A percentile compares a stretch with the other conserved stretches of the same genome.
Evolutionary conservation across 352 stramenopile genomes (phyloP).

Genomic region (Phytopythium helicoides): DNA sequence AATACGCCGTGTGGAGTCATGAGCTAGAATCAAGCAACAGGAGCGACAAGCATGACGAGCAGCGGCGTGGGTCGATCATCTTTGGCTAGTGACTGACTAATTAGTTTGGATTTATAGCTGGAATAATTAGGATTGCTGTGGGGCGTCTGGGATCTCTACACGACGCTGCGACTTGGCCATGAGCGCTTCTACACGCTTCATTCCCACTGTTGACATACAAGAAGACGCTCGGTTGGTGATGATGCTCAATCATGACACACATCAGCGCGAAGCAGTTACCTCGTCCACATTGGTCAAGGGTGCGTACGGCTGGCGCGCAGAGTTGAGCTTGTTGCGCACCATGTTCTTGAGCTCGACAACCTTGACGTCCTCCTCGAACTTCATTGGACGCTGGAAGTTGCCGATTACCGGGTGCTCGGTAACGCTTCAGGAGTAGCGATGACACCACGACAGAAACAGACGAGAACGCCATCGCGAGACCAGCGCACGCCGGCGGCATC

Average conservation of each 20-base stretch:
- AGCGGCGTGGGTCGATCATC: constrained; percentile 24
- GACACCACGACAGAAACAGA: constrained; percentile 86
- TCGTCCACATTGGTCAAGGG: constrained; percentile 67
- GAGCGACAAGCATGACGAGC: constrained; percentile 16
- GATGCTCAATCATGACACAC: not conserved
- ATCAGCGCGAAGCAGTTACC: constrained; percentile 12
- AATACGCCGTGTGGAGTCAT: constrained; percentile 4
- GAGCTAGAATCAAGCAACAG: constrained; percentile 6
- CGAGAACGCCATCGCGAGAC: constrained; percentile 86
- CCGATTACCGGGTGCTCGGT: constrained; percentile 49
- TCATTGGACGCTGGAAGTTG: constrained; percentile 27
- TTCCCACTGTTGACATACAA: constrained; percentile 5
- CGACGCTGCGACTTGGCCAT: no score
- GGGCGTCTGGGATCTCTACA: no score
- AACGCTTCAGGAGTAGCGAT: constrained; percentile 83
- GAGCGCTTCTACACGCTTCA: not conserved
- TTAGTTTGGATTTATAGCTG: not conserved
- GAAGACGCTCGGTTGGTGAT: constrained; percentile 1
- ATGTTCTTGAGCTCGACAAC: constrained; percentile 79
- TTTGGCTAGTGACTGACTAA: constrained; percentile 25
- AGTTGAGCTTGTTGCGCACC: constrained; percentile 53
- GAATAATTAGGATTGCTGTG: constrained; percentile 4
- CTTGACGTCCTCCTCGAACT: constrained; percentile 65
- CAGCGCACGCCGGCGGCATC: constrained; percentile 83
- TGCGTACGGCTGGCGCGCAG: constrained; percentile 58